Base-by-base conservation (phyloP, 108 stramenopile species). In the Pseudonitzschia delicatissima region DNA sequence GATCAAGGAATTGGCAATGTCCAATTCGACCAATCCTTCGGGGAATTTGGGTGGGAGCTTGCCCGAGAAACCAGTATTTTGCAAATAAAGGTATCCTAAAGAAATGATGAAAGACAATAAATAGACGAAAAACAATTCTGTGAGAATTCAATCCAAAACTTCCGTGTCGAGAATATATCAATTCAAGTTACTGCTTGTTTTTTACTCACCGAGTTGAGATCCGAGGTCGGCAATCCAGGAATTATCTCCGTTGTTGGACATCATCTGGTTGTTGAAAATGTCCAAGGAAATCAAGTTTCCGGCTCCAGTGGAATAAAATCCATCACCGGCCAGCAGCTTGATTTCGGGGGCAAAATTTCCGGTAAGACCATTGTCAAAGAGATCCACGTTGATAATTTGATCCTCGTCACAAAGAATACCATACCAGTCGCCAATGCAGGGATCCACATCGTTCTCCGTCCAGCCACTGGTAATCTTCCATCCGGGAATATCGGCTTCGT, bases 321-420 rank as follows among this genome's bases (percentile, higher is more conserved):
- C 73, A 42, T 74, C 73, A 12, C 62, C 49, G 9, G 67, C 58
- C n/a, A 78, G 28, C 13, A 73, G 27, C 4, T n/a, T 45, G 15
- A 71, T 39, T 48, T 78, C 77, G 15, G 55, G 55, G 18, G 77
- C 67, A 44, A 67, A 72, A 45, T 59, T 64, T 7, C 77, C 77
- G 21, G 77, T 78, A 36, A 78, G n/a, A 13, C 48, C 23, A 42
- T 78, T 78, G 25, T 52, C 34, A 26, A 64, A 65, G 7, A 78
- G 45, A 52, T 68, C 58, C 7, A 78, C 28, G 31, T 69, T 55
- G 9, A 36, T 31, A 20, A 78, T 67, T 18, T 65, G 37, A 49
- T 63, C 64, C 33, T 57, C 53, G 8, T 26, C 28, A 40, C 77
- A 77, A 33, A 48, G 26, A 4, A 77, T 61, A 29, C 77, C 77